Evolutionary conservation across 2,329 filamentous ascomycete species (phyloP).

Genomic region (Colletotrichum sp.): DNA sequence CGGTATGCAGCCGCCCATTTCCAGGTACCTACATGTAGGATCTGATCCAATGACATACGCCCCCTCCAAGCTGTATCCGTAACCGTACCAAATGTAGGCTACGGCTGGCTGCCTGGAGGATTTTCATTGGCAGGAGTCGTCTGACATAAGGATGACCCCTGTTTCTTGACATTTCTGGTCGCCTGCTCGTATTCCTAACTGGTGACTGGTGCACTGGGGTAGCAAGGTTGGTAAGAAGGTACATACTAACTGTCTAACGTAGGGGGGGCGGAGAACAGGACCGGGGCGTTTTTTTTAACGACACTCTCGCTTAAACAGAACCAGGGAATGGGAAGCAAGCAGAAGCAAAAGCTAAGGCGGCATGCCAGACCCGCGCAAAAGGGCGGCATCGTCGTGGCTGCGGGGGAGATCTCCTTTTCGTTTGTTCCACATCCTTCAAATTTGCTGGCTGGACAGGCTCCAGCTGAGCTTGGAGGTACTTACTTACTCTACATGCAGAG

Average conservation of each 20-base stretch:
- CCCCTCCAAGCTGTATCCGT: not conserved
- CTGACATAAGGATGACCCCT: not conserved
- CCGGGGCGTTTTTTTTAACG: not conserved
- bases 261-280: not conserved
- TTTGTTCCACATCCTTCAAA: not conserved
- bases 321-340: not conserved
- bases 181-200: slow-evolving; percentile 4
- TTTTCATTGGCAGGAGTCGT: not conserved
- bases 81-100: not conserved
- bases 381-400: not conserved
- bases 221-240: not conserved
- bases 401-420: not conserved
- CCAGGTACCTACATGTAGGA: not conserved
- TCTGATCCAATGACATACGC: not conserved
- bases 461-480: not conserved
- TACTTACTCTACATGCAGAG: not conserved
- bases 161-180: not conserved
- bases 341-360: not conserved
- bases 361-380: not conserved
- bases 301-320: not conserved
- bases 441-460: not conserved
- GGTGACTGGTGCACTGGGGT: not conserved
- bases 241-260: not conserved
- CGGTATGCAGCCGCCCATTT: not conserved
- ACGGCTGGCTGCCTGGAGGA: not conserved